These are phyloP conservation scores for Brassica balearica DNA, from an alignment of 441 rosid genomes.

Conservation along the genomic window DNA sequence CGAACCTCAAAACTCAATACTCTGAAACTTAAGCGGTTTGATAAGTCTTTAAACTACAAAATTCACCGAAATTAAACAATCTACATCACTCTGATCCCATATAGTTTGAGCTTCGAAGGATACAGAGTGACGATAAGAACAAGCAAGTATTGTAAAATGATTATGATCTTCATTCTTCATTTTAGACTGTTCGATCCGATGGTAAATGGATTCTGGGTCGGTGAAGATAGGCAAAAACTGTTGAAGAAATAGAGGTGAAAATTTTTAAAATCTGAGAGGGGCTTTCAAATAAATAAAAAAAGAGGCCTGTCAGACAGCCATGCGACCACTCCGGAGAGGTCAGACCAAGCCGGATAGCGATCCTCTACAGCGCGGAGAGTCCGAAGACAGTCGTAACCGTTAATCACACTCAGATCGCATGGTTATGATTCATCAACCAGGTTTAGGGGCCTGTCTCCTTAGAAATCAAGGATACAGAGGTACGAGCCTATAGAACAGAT, in stretches of 20 bases:
- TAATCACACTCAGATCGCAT: slow-evolving; percentile 1
- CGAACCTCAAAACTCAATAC: not conserved
- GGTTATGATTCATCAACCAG: not conserved
- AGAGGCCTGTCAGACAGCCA: not conserved
- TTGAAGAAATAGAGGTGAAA: too few species aligned
- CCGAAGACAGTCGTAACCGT: not conserved
- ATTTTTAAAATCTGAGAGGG: too few species aligned
- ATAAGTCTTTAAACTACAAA: not conserved
- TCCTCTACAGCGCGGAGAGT: not conserved
- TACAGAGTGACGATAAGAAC: not conserved
- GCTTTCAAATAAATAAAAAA: not conserved
- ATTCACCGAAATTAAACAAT: not conserved
- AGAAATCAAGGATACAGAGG: not conserved
- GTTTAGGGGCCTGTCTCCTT: not conserved
- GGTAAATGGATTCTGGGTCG: too few species aligned
- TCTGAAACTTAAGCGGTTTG: not conserved
- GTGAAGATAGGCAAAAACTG: too few species aligned
- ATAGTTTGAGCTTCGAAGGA: not conserved
- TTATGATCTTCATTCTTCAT: too few species aligned
- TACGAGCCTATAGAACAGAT: not conserved
- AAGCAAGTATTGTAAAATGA: too few species aligned
- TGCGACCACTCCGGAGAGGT: slow-evolving; percentile 1
- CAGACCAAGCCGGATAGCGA: not conserved
- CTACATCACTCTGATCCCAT: not conserved
- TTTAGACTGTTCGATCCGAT: too few species aligned